Conservation (phyloP, 495 filamentous ascomycete species). For the Hyaloscypha variabilis region DNA sequence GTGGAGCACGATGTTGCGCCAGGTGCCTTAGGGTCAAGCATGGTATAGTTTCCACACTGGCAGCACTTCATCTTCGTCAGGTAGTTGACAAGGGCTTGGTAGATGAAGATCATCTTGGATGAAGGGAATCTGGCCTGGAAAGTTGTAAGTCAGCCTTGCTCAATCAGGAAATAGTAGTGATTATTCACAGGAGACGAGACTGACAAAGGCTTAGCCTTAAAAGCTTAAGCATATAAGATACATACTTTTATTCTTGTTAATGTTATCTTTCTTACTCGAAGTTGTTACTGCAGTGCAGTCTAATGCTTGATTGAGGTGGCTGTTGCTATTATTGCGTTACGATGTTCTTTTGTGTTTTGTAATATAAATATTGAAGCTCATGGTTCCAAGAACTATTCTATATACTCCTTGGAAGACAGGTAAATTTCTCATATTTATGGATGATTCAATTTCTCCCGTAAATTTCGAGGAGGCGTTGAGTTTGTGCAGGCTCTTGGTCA, state of each 20-base stretch:
- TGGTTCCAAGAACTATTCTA: neutral
- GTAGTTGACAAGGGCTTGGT: neutral
- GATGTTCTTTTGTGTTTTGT: neutral
- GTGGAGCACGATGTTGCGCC: neutral
- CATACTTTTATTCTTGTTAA: too few species aligned
- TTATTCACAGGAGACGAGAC: too few species aligned
- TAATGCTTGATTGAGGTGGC: neutral
- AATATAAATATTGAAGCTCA: neutral
- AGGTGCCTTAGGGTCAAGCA: neutral
- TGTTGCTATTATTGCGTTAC: neutral
- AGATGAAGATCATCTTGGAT: neutral
- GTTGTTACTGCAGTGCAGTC: neutral
- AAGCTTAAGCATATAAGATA: too few species aligned
- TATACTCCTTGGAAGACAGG: neutral
- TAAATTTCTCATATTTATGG: neutral
- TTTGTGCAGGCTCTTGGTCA: neutral
- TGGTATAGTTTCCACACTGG: neutral
- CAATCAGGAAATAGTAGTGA: too few species aligned
- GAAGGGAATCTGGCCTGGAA: too few species aligned
- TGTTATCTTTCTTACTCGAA: neutral
- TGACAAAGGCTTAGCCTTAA: too few species aligned
- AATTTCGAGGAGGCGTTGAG: neutral
- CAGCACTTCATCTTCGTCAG: slow-evolving; percentile 9
- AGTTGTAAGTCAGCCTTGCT: too few species aligned
- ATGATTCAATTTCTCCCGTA: neutral